Evolutionary conservation across 352 stramenopile species (phyloP), one percentile per base, ranked within the genome.

Genomic region (Thalassiosira pacifica): DNA sequence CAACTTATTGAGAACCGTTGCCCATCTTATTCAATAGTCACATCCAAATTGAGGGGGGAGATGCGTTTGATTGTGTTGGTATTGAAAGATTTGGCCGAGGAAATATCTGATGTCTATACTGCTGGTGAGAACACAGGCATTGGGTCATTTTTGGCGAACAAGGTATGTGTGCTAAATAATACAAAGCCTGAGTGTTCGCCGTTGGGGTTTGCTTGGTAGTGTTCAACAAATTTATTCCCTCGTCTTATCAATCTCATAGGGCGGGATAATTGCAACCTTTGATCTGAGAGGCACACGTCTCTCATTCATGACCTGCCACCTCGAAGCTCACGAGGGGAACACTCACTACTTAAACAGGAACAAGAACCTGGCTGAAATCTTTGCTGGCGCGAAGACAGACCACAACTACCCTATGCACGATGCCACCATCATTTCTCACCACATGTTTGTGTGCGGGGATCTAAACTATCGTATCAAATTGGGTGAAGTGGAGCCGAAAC

Each of bases 371-470:
- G 53, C 29, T 0, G 75, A 91, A 26, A 95, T 95, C 45, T 57
- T 95, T 4, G 61, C 45, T 5, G 91, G 90, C 1, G 83, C 89
- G 6, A 92, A 86, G 59, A 86, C 82, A 1, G 75, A 83, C 76
- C 80, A 72, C 1, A 32, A 74, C 16, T 88, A 83, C 29, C 83
- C 76, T 52, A 73, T 87, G 48, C 75, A 88, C 53, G 91, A 95
- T 85, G 88, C 84, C 4, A 83, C 74, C 19, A 86, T 92, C 42
- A 86, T 84, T n/a, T 85, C 75, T 34, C 91, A 95, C 68, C 87
- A 93, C 72, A 89, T 86, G 69, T 95, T 95, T 79, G 37, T 93
- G 32, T 85, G 89, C 55, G 91, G 91, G 6, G 91, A 95, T 87
- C 83, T 95, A 37, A 95, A 94, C 60, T 93, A 92, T 77, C 72